A percentile compares a stretch with the other conserved stretches of the same genome.
phyloP scores from a whole-genome alignment of 352 stramenopile genomes.

The Phytophthora lateralis region DNA sequence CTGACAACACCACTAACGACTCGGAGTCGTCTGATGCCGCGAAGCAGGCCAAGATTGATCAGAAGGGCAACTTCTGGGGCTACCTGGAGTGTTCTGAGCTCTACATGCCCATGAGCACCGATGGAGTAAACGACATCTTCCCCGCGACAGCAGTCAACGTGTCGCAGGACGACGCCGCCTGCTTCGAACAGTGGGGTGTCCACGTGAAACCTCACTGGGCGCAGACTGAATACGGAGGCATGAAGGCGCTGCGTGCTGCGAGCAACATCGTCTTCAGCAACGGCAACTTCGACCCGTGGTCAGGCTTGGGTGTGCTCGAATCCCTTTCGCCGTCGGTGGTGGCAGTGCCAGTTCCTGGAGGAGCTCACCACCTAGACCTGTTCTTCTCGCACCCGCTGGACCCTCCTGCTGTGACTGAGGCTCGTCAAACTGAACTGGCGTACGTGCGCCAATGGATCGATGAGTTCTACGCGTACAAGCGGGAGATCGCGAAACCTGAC shows the following conservation, averaged over 20 bases:
- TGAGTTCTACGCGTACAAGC: conserved; percentile 51
- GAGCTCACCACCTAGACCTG: conserved; percentile 61
- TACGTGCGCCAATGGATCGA: conserved; percentile 60
- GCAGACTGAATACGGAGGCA: conserved; percentile 54
- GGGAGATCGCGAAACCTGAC: conserved; percentile 3
- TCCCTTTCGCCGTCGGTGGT: conserved; percentile 47
- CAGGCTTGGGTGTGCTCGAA: conserved; percentile 47
- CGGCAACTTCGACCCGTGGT: conserved; percentile 70
- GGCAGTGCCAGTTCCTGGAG: conserved; percentile 42
- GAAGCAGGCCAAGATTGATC: conserved; percentile 40
- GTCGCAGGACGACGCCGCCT: conserved; percentile 38
- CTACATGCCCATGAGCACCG: conserved; percentile 51
- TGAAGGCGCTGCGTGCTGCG: conserved; percentile 44
- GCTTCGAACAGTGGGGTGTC: conserved; percentile 48
- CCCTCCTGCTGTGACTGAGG: conserved; percentile 39
- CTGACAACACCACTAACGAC: neutral
- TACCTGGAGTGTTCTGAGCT: conserved; percentile 60
- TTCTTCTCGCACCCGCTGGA: conserved; percentile 65
- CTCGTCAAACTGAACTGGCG: conserved; percentile 43
- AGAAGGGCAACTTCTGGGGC: conserved; percentile 48
- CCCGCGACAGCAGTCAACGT: conserved; percentile 28
- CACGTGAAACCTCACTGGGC: conserved; percentile 50
- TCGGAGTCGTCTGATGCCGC: conserved; percentile 20
- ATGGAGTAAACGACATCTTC: conserved; percentile 49
- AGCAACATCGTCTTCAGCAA: conserved; percentile 81